These are phyloP conservation scores for Chiua sp. DNA, from an alignment of 1,284 basidiomycete species.

Conservation along the genomic window DNA sequence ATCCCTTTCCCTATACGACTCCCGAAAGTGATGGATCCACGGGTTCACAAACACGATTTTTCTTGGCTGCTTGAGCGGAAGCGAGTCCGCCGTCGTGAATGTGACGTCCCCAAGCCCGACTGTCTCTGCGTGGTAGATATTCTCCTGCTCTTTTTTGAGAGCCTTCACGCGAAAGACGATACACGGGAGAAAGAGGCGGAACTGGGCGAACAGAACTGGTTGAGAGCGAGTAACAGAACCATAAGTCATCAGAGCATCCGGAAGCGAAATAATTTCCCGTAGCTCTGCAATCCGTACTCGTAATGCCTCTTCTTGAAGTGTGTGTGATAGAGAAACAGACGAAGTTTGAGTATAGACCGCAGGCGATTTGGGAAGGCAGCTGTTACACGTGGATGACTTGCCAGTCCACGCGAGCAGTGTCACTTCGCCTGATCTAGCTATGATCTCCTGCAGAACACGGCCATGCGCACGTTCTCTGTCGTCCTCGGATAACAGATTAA, in stretches of 20 bases:
- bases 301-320: background rate
- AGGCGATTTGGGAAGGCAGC: slow-evolving; percentile 4
- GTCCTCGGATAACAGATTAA: background rate
- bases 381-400: slow-evolving; percentile 21
- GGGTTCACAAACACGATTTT: background rate
- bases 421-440: slow-evolving; percentile 6
- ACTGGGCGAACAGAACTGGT: too few species aligned
- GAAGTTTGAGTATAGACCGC: background rate
- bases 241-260: background rate
- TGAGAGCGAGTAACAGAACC: background rate
- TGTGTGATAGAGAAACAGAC: slow-evolving; percentile 10
- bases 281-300: background rate
- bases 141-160: background rate
- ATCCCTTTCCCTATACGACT: too few species aligned
- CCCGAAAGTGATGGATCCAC: background rate
- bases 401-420: slow-evolving; percentile 24
- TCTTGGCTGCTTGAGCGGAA: background rate
- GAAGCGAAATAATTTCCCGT: background rate
- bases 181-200: background rate
- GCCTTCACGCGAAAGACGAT: background rate
- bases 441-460: slow-evolving; percentile 17
- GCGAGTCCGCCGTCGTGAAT: background rate
- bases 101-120: background rate
- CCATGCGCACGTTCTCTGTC: slow-evolving; percentile 18
- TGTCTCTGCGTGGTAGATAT: background rate